Conservation (phyloP, 1,284 basidiomycete genomes). For the Sporisorium scitamineum region DNA sequence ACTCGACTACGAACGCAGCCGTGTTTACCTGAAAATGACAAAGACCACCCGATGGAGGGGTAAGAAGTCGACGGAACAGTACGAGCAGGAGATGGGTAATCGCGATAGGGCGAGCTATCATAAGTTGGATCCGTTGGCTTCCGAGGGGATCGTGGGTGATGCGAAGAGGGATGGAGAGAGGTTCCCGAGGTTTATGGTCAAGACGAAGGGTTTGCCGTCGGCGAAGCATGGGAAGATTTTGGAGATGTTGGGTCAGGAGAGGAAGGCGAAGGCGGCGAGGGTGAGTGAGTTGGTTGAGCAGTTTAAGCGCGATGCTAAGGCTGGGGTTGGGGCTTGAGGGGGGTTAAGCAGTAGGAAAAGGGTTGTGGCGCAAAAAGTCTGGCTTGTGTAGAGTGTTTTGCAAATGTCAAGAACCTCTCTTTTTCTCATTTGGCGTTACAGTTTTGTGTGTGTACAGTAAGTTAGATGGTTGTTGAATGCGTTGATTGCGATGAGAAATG, state of each 20-base stretch:
- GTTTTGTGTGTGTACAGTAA: no score
- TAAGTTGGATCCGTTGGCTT: constrained; percentile 16
- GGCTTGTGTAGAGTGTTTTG: no score
- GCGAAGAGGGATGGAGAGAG: constrained; percentile 9
- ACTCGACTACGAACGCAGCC: constrained; percentile 52
- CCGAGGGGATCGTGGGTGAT: constrained; percentile 16
- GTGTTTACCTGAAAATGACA: constrained; percentile 62
- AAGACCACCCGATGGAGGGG: constrained; percentile 58
- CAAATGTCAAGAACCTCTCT: background rate
- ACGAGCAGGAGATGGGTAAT: constrained; percentile 41
- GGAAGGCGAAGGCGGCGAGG: constrained; percentile 51
- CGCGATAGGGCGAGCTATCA: constrained; percentile 19
- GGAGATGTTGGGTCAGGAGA: constrained; percentile 43
- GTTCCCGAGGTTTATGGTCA: constrained; percentile 43
- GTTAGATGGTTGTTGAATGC: no score
- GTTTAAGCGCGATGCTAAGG: constrained; percentile 32
- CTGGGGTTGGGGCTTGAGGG: background rate
- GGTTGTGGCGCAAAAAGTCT: no score
- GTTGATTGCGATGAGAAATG: background rate
- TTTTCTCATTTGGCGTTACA: background rate
- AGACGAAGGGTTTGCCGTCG: constrained; percentile 48
- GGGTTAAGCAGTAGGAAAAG: constrained; percentile 1
- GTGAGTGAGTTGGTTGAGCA: constrained; percentile 43
- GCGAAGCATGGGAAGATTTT: constrained; percentile 62
- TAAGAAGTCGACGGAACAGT: constrained; percentile 40